phyloP scores from a whole-genome alignment of 371 early-diverging fungal genomes.

The Mortierella sp. region DNA sequence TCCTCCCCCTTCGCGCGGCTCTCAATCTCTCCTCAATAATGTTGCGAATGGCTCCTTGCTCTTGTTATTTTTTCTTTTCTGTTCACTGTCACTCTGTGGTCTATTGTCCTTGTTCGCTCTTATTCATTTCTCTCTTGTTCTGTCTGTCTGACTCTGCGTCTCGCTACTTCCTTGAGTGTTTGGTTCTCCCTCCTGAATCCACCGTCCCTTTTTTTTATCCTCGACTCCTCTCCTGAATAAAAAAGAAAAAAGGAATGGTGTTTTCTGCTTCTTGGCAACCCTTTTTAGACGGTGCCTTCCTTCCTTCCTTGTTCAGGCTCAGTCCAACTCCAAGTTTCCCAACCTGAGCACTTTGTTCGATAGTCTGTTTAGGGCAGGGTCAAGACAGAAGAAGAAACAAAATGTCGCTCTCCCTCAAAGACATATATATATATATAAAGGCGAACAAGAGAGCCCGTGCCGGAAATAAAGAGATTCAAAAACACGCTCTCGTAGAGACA shows the following conservation, averaged over 20 bases:
- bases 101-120: background rate
- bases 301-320: background rate
- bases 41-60: slow-evolving; percentile 55
- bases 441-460: slow-evolving; percentile 20
- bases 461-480: slow-evolving; percentile 38
- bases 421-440: slow-evolving; percentile 22
- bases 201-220: slow-evolving; percentile 17
- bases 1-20: slow-evolving; percentile 25
- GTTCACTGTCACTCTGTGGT: background rate
- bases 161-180: slow-evolving; percentile 37
- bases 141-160: background rate
- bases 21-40: slow-evolving; percentile 43
- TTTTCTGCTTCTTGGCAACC: background rate
- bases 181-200: slow-evolving; percentile 39
- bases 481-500: background rate
- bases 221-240: background rate
- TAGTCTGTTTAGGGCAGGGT: slow-evolving; percentile 8
- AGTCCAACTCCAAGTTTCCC: background rate
- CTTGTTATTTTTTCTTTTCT: slow-evolving; percentile 19
- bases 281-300: background rate
- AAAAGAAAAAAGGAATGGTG: background rate
- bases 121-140: background rate
- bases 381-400: slow-evolving; percentile 3
- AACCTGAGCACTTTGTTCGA: slow-evolving; percentile 6
- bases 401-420: slow-evolving; percentile 12